A percentile compares a stretch with the other conserved stretches of the same genome.
Conservation (phyloP, 371 early-diverging fungal genomes). For the Mortierella sp. region DNA sequence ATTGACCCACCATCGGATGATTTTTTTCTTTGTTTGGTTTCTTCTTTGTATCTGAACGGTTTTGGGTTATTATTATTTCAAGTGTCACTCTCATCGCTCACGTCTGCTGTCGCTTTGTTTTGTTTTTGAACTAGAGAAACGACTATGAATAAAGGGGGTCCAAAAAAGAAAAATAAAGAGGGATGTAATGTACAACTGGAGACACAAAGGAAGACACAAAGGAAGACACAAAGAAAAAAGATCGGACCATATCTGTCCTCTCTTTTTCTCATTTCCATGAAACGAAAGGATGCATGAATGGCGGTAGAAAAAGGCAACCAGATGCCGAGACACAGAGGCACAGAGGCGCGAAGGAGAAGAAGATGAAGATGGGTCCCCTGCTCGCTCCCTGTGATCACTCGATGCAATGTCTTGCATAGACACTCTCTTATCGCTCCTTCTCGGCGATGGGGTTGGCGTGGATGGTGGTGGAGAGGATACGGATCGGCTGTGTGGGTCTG, state of each 20-base stretch:
- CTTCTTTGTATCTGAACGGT: not conserved
- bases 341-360: not conserved
- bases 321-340: not conserved
- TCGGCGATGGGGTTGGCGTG: conserved; percentile 98
- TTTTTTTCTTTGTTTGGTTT: not conserved
- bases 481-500: conserved; percentile 86
- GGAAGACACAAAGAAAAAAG: not conserved
- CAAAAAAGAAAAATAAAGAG: not conserved
- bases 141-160: not conserved
- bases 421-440: conserved; percentile 26
- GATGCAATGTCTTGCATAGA: not conserved
- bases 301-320: not conserved
- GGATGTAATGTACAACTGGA: not conserved
- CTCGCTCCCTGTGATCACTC: too few relatives aligned
- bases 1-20: not conserved
- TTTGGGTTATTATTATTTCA: not conserved
- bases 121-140: not conserved
- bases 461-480: conserved; percentile 85
- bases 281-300: not conserved
- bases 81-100: not conserved
- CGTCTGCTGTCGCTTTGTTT: not conserved
- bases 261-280: not conserved
- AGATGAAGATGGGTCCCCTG: too few relatives aligned
- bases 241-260: not conserved
- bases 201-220: not conserved